These are phyloP conservation scores for Acanthamoeba healyi DNA, from an alignment of 208 protist genomes.

Conservation along the genomic window DNA sequence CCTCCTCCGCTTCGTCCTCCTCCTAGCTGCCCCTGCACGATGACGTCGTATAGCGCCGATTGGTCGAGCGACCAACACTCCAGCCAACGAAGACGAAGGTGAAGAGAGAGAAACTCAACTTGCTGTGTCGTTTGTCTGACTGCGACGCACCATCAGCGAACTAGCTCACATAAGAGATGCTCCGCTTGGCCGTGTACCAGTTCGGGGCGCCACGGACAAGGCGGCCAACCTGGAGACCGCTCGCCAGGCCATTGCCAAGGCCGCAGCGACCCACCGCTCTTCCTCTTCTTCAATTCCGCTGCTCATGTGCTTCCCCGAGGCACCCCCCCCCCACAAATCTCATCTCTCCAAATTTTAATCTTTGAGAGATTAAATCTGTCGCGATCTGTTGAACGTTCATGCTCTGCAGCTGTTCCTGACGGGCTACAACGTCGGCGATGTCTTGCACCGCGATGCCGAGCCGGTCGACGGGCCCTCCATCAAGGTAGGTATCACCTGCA, in stretches of 20 bases:
- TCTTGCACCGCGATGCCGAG: conserved; percentile 6
- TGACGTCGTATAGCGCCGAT: no score
- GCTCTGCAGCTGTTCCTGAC: conserved; percentile 23
- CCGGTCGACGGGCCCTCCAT: conserved; percentile 11
- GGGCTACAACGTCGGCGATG: conserved; percentile 36
- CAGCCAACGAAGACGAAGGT: no score
- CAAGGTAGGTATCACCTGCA: neutral
- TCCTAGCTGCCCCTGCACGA: no score
- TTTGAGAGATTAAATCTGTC: no score
- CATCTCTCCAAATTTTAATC: neutral
- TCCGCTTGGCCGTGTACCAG: neutral
- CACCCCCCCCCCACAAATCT: neutral
- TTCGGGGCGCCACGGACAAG: neutral
- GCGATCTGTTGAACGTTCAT: no score
- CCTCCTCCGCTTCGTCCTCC: no score
- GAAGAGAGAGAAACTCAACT: no score
- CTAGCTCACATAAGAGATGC: neutral
- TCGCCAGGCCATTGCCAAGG: neutral
- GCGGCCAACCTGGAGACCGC: neutral
- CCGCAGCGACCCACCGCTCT: neutral
- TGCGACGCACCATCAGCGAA: no score
- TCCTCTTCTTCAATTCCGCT: neutral
- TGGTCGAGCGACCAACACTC: no score
- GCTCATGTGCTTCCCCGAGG: conserved; percentile 18
- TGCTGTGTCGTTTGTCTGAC: no score